phyloP scores from a whole-genome alignment of 441 rosid species.

The Melastoma candidum region DNA sequence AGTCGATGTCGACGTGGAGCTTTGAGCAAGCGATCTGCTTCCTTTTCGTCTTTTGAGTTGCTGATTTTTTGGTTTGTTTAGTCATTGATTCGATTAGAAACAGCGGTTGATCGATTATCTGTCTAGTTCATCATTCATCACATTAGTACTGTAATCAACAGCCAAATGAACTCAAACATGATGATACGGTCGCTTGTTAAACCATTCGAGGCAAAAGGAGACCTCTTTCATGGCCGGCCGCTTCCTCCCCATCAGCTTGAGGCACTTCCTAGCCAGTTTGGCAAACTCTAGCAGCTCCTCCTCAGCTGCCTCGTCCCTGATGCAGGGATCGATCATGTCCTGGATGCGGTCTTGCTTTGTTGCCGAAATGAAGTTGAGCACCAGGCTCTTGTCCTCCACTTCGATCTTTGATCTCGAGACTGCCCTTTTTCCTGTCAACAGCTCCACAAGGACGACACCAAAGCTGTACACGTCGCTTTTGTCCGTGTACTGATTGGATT shows the following conservation, averaged over 20 bases:
- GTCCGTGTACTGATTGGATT: constrained; percentile 28
- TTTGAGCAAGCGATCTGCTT: no score
- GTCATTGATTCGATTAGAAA: no score
- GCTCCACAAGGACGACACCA: constrained; percentile 25
- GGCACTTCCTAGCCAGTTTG: constrained; percentile 21
- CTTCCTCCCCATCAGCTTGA: constrained; percentile 11
- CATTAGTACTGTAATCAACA: no score
- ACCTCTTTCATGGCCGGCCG: no score
- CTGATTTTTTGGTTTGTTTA: no score
- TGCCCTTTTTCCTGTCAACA: constrained; percentile 21
- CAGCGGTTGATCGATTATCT: no score
- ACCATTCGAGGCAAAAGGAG: constrained; percentile 18
- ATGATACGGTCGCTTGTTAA: neutral
- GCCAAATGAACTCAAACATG: no score
- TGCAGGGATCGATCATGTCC: constrained; percentile 17
- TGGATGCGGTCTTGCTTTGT: no score
- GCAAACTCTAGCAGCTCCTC: constrained; percentile 18
- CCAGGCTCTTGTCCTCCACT: constrained; percentile 1
- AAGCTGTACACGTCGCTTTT: constrained; percentile 29
- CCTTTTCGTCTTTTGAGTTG: no score
- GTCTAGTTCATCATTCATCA: no score
- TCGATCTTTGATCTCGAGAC: constrained; percentile 13
- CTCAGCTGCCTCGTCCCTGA: constrained; percentile 16
- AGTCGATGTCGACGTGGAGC: neutral
- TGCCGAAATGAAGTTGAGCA: no score